Evolutionary conservation across 495 filamentous ascomycete genomes (phyloP).

Genomic region (Penicillium salamii): DNA sequence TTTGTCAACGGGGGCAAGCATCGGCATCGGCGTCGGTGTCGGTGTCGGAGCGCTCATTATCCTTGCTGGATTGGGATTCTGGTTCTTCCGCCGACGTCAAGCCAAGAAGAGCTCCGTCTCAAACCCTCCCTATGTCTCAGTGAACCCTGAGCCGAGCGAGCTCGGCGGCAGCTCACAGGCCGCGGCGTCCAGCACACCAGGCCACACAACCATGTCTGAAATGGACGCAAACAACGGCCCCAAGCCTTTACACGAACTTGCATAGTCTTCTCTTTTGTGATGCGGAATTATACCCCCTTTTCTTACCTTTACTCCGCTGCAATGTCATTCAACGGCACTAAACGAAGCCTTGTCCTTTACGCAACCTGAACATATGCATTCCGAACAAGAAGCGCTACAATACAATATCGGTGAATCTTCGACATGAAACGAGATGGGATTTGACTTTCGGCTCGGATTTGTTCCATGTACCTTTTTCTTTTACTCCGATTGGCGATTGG

Average conservation of each 20-base stretch:
- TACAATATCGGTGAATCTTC: no score
- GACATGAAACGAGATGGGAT: no score
- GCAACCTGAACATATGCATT: no score
- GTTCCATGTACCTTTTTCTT: no score
- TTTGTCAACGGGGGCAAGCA: conserved; percentile 4
- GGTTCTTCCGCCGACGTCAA: conserved; percentile 1
- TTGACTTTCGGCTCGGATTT: no score
- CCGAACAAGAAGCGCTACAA: no score
- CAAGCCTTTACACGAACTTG: conserved; percentile 2
- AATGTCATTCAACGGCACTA: no score
- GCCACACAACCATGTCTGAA: neutral
- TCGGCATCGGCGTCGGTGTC: conserved; percentile 9
- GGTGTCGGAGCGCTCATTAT: neutral
- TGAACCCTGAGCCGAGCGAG: neutral
- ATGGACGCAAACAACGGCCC: neutral
- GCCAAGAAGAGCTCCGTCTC: neutral
- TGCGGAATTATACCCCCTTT: neutral
- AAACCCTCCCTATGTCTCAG: neutral
- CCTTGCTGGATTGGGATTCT: neutral
- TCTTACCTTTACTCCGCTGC: neutral
- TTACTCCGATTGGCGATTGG: no score
- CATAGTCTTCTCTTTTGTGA: neutral
- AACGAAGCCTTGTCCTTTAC: no score
- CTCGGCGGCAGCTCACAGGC: neutral
- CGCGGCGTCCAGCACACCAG: neutral